phyloP scores from a whole-genome alignment of 2,329 filamentous ascomycete genomes.

The Daldinia sp. region DNA sequence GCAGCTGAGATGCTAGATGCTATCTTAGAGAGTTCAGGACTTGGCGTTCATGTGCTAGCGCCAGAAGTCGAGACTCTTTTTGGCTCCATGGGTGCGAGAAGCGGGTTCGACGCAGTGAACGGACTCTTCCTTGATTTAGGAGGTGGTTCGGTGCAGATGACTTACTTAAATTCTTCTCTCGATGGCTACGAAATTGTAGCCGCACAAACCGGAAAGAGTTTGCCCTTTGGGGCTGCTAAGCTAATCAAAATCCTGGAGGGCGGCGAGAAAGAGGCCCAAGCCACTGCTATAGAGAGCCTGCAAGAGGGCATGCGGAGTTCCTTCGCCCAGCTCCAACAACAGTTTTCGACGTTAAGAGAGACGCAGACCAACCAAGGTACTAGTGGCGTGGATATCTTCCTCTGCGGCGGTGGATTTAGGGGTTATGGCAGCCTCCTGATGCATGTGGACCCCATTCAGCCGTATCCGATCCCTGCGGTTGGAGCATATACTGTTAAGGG shows the following conservation, averaged over 20 bases:
- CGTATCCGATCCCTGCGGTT: slow-evolving; percentile 86
- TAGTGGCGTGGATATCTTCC: slow-evolving; percentile 76
- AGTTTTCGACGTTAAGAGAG: slow-evolving; percentile 65
- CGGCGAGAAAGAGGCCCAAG: slow-evolving; percentile 56
- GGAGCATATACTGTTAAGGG: slow-evolving; percentile 79
- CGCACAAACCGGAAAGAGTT: slow-evolving; percentile 66
- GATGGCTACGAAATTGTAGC: slow-evolving; percentile 64
- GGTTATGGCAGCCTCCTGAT: slow-evolving; percentile 93
- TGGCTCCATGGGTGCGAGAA: slow-evolving; percentile 85
- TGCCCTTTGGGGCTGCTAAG: slow-evolving; percentile 72
- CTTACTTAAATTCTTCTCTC: slow-evolving; percentile 67
- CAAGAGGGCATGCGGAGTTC: slow-evolving; percentile 68
- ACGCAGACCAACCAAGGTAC: slow-evolving; percentile 50
- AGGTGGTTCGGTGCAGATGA: slow-evolving; percentile 76
- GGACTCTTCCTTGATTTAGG: slow-evolving; percentile 90
- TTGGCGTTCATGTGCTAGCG: slow-evolving; percentile 77
- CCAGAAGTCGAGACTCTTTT: slow-evolving; percentile 86
- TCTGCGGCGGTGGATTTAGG: slow-evolving; percentile 90
- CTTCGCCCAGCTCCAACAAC: slow-evolving; percentile 64
- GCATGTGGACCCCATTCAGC: slow-evolving; percentile 77
- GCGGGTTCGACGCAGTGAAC: slow-evolving; percentile 74
- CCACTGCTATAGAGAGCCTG: slow-evolving; percentile 67
- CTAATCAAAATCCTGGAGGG: slow-evolving; percentile 64
- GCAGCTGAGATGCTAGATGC: slow-evolving; percentile 73
- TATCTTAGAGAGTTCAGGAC: slow-evolving; percentile 73